Conservation (phyloP, 257 asterid species). For the Salvia hispanica region DNA sequence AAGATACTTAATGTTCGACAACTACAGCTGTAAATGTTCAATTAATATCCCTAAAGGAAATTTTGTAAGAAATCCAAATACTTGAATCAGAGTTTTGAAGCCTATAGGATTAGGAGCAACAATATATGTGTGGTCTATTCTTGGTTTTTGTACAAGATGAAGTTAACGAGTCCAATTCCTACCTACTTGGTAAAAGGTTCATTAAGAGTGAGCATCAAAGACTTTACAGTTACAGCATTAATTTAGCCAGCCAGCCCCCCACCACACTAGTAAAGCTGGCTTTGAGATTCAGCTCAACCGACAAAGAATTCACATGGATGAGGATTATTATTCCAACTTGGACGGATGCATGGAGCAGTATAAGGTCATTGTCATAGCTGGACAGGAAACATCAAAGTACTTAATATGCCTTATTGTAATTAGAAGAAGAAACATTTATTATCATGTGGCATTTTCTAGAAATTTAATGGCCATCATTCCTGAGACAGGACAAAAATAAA, state of each 20-base stretch:
- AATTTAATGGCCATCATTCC: background rate
- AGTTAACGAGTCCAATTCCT: background rate
- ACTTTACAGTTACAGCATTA: background rate
- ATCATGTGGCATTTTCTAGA: background rate
- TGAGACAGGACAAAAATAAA: background rate
- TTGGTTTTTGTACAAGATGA: background rate
- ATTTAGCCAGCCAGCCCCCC: background rate
- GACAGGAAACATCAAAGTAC: background rate
- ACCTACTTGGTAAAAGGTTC: background rate
- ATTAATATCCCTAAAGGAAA: too few relatives aligned
- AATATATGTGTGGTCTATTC: background rate
- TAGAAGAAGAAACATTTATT: background rate
- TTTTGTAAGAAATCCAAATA: too few relatives aligned
- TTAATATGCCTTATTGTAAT: background rate
- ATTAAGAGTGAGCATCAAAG: background rate
- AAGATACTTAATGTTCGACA: too few relatives aligned
- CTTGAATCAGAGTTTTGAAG: background rate
- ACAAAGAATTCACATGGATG: background rate
- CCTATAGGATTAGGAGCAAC: background rate
- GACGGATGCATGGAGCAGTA: background rate
- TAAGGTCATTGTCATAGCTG: background rate
- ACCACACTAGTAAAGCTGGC: background rate
- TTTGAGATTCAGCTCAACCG: constrained; percentile 6
- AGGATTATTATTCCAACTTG: background rate
- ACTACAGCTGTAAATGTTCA: too few relatives aligned